Evolutionary conservation across 148 eudicot species (phyloP).

Genomic region (Rhododendron williamsianum): DNA sequence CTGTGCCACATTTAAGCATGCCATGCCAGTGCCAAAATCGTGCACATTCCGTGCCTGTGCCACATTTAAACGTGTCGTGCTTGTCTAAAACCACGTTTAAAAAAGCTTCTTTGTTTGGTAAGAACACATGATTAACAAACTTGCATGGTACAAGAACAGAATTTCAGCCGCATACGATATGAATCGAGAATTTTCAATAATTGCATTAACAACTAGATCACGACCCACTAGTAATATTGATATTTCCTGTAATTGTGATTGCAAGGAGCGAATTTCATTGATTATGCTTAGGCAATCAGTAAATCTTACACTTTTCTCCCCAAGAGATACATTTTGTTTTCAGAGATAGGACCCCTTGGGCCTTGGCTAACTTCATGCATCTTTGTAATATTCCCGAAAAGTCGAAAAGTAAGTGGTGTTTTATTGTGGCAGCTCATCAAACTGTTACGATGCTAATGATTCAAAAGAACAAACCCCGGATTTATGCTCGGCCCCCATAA

Average conservation of each 20-base stretch:
- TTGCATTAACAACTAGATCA: no score
- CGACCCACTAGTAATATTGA: no score
- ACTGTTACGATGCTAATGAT: constrained; percentile 39
- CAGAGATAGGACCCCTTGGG: background rate
- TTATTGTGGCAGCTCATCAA: constrained; percentile 47
- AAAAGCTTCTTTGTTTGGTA: no score
- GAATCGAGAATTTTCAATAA: no score
- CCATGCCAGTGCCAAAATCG: no score
- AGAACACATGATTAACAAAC: no score
- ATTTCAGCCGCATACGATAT: no score
- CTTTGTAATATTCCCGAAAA: background rate
- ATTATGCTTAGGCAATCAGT: background rate
- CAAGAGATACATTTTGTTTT: background rate
- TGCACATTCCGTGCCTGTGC: no score
- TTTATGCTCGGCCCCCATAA: constrained; percentile 78
- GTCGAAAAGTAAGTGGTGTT: background rate
- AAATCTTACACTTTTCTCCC: background rate
- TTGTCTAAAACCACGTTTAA: no score
- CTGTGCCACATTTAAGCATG: no score
- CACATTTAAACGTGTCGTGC: no score
- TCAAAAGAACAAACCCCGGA: constrained; percentile 50
- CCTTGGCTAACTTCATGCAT: background rate
- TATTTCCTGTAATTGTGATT: background rate
- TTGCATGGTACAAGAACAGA: no score
- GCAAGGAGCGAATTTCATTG: background rate